Base-by-base conservation (phyloP, 2,329 filamentous ascomycete genomes). In the Fusarium staphyleae region DNA sequence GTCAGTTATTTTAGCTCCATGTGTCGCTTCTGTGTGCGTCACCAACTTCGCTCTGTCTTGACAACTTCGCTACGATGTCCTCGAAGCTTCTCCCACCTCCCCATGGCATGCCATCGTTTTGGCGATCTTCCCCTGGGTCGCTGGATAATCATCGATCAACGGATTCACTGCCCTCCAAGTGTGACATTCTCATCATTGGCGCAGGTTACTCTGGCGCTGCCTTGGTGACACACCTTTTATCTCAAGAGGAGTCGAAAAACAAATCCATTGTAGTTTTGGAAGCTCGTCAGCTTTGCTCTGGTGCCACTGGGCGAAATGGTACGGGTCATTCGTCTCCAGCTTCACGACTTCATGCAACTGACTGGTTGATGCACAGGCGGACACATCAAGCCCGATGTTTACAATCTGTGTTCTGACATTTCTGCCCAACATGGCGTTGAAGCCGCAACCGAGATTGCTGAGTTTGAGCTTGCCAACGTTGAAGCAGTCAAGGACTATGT, bases 131-230 rank as follows among this genome's bases (percentile, higher is more conserved):
- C 3, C 48, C 37, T 0, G 44, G 51, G 7, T 7, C 15, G 2
- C 16, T 63, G 1, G 55, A 63, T 7, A 26, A 35, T 3, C n/a
- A 46, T 24, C 49, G 47, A 1, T 57, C 52, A 0, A 49, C 48
- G 0, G 1, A 8, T 2, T 2, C 12, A 2, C 22, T 81, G 1
- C 79, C 78, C 0, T 36, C 59, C 0, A 52, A 74, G 24, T 72
- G 69, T 24, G 78, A 81, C 37, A 73, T 82, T 43, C 70, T 75
- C 13, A 75, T 82, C 30, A 72, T 81, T 8, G 80, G 79, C 1
- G 74, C 76, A 12, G 80, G 80, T 0, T 79, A 75, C 47, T 70
- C 78, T 4, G 79, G 80, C 3, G 72, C 74, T 1, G 72, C 74
- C 1, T 72, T 75, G 4, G 75, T 74, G 0, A 78, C 78, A 36